Conservation (phyloP, 108 stramenopile genomes). For the Seminavis robusta region DNA sequence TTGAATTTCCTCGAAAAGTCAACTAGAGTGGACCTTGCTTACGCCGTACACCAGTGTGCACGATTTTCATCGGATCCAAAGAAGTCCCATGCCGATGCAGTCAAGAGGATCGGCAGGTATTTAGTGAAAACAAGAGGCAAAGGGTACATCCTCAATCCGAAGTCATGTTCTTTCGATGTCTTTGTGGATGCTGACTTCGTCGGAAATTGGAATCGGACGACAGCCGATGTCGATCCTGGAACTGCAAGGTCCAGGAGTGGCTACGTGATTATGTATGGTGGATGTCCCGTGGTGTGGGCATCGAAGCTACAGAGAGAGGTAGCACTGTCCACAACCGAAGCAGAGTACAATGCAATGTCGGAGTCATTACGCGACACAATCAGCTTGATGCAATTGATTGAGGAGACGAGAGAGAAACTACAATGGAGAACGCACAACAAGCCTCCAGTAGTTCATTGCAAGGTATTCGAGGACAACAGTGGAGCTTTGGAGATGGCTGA, state of each 20-base stretch:
- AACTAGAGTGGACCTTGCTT: slow-evolving; percentile 28
- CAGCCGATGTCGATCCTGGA: slow-evolving; percentile 21
- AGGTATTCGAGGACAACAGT: slow-evolving; percentile 20
- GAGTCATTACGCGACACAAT: slow-evolving; percentile 11
- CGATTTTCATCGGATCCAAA: slow-evolving; percentile 22
- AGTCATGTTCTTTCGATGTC: slow-evolving; percentile 9
- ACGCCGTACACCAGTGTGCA: slow-evolving; percentile 32
- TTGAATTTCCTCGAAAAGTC: slow-evolving; percentile 14
- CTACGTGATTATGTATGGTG: slow-evolving; percentile 10
- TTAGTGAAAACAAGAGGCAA: slow-evolving; percentile 20
- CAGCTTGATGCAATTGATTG: slow-evolving; percentile 12
- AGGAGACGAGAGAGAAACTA: slow-evolving; percentile 2
- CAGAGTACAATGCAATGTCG: slow-evolving; percentile 38
- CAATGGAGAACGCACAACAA: neutral
- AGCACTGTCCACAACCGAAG: slow-evolving; percentile 38
- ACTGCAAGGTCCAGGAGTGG: slow-evolving; percentile 23
- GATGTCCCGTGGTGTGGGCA: slow-evolving; percentile 35
- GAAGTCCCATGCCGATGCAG: slow-evolving; percentile 24
- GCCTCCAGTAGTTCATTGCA: slow-evolving; percentile 12
- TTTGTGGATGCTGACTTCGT: slow-evolving; percentile 40
- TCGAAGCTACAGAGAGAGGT: slow-evolving; percentile 33
- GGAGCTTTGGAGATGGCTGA: slow-evolving; percentile 20
- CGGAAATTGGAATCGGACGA: slow-evolving; percentile 16
- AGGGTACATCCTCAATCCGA: slow-evolving; percentile 22
- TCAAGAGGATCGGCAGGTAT: slow-evolving; percentile 41